Percentiles rank a stretch among this genome's conserved stretches.
Conservation (phyloP, 2,329 filamentous ascomycete species). For the Fusarium ambrosium region DNA sequence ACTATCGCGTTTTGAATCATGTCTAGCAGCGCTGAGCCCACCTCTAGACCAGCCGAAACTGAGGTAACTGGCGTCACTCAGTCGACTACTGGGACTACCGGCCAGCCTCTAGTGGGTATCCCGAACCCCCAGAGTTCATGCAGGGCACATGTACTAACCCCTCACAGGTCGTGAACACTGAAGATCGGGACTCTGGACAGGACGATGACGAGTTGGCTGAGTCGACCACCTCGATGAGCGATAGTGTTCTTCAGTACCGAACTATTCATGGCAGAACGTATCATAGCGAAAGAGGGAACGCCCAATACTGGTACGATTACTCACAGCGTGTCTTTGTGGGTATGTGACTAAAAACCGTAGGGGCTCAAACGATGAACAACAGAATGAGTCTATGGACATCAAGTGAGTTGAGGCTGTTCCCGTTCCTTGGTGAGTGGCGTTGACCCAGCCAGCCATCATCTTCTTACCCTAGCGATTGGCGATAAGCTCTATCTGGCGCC, state of each 20-base stretch:
- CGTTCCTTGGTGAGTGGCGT: neutral
- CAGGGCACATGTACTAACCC: neutral
- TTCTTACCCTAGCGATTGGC: neutral
- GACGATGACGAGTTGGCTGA: slow-evolving; percentile 1
- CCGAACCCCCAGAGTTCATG: neutral
- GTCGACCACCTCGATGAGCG: neutral
- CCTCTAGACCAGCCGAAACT: neutral
- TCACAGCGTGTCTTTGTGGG: no score
- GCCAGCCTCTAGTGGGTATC: neutral
- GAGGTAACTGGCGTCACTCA: neutral
- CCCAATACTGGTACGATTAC: neutral
- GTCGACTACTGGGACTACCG: neutral
- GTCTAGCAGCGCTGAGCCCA: neutral
- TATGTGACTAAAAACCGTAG: neutral
- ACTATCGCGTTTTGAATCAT: neutral
- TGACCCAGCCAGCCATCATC: slow-evolving; percentile 2
- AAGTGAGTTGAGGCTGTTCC: neutral
- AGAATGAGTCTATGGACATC: slow-evolving; percentile 18
- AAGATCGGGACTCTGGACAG: neutral
- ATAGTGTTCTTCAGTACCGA: neutral
- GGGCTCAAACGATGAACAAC: slow-evolving; percentile 11
- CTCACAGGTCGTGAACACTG: neutral
- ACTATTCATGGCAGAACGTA: neutral
- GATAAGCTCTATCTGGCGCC: slow-evolving; percentile 7
- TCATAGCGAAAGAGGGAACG: neutral